Conservation (phyloP, 352 stramenopile genomes). For the Ophiocytium majus region DNA sequence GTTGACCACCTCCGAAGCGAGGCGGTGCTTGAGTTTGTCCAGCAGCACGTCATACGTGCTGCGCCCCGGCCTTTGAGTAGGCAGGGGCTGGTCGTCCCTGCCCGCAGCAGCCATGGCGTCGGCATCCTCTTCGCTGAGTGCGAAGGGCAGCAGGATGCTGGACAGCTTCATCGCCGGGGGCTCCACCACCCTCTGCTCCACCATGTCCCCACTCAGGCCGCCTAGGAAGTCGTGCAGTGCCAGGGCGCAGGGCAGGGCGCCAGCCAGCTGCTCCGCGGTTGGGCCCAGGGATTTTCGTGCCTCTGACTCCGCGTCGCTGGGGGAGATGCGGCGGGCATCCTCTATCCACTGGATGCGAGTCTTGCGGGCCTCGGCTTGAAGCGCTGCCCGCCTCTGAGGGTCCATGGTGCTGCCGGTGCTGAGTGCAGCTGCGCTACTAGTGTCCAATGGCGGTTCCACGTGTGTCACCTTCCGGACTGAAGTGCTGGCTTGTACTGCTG, state of each 20-base stretch:
- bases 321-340: conserved; percentile 21
- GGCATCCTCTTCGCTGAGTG: not conserved
- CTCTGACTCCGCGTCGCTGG: not conserved
- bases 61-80: conserved; percentile 22
- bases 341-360: conserved; percentile 52
- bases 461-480: not conserved
- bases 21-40: conserved; percentile 53
- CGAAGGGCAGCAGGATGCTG: conserved; percentile 42
- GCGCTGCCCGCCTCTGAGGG: conserved; percentile 37
- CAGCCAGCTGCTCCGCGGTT: not conserved
- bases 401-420: conserved; percentile 18
- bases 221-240: conserved; percentile 49
- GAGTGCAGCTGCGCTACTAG: not conserved
- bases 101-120: no score
- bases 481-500: no score
- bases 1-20: conserved; percentile 53
- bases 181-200: conserved; percentile 1
- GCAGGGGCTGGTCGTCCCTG: conserved; percentile 34
- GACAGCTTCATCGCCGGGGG: conserved; percentile 27
- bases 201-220: conserved; percentile 28
- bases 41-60: conserved; percentile 53
- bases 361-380: conserved; percentile 40
- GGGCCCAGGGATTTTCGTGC: not conserved
- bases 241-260: not conserved
- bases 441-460: not conserved